Conservation (phyloP, 352 stramenopile genomes). For the Thraustotheca clavata region DNA sequence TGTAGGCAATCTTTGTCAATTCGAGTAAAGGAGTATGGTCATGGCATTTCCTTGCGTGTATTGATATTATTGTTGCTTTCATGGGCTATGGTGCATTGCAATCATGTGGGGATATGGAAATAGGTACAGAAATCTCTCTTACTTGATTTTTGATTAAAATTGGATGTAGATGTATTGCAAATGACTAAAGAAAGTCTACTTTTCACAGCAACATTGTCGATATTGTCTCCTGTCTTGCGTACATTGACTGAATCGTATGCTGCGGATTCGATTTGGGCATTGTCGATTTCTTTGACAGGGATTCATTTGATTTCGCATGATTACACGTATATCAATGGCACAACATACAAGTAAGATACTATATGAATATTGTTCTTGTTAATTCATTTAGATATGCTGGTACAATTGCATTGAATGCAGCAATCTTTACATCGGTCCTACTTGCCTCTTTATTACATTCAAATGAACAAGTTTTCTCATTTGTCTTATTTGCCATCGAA, state of each 20-base stretch:
- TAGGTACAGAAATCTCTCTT: slow-evolving; percentile 8
- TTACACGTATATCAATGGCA: slow-evolving; percentile 77
- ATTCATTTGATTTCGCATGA: slow-evolving; percentile 88
- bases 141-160: slow-evolving; percentile 8
- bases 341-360: slow-evolving; percentile 34
- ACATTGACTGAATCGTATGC: slow-evolving; percentile 87
- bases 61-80: slow-evolving; percentile 51
- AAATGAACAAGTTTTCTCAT: slow-evolving; percentile 88
- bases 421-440: slow-evolving; percentile 88
- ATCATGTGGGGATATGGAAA: slow-evolving; percentile 17
- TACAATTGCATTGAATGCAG: slow-evolving; percentile 88
- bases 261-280: slow-evolving; percentile 87
- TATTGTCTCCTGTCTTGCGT: slow-evolving; percentile 83
- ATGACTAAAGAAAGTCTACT: slow-evolving; percentile 62
- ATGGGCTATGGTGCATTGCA: slow-evolving; percentile 50
- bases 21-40: slow-evolving; percentile 49
- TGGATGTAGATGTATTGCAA: slow-evolving; percentile 33
- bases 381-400: slow-evolving; percentile 63
- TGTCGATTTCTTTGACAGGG: slow-evolving; percentile 62
- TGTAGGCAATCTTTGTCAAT: slow-evolving; percentile 65
- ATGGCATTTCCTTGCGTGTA: slow-evolving; percentile 36
- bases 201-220: slow-evolving; percentile 74
- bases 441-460: slow-evolving; percentile 84
- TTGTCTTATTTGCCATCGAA: slow-evolving; percentile 86
- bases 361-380: neutral